Percentiles rank a stretch among this genome's conserved stretches.
Evolutionary conservation across 1,284 basidiomycete genomes (phyloP).

Genomic region (Boletus calvinii): DNA sequence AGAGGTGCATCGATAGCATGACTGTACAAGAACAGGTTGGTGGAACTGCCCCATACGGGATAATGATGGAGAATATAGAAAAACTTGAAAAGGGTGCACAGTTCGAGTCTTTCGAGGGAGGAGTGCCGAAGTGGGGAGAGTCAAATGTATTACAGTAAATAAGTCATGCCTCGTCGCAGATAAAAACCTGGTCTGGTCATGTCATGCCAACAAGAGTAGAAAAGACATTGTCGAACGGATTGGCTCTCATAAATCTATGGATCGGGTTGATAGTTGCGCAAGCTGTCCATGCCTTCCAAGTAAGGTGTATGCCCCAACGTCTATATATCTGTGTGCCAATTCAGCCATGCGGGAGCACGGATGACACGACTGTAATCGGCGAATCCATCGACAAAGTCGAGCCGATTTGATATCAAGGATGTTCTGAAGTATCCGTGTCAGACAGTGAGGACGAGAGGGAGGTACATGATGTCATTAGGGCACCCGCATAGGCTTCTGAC

Average conservation of each 20-base stretch:
- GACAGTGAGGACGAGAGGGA: slow-evolving; percentile 31
- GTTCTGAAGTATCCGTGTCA: slow-evolving; percentile 25
- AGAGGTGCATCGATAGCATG: slow-evolving; percentile 2
- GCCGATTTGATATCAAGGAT: slow-evolving; percentile 37
- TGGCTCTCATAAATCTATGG: slow-evolving; percentile 28
- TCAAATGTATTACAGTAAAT: slow-evolving; percentile 16
- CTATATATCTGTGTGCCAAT: slow-evolving; percentile 17
- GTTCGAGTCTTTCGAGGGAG: not conserved
- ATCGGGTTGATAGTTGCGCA: slow-evolving; percentile 13
- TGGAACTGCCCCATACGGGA: not conserved
- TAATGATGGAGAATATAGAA: not conserved
- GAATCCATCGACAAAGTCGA: slow-evolving; percentile 37
- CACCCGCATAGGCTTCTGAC: slow-evolving; percentile 14
- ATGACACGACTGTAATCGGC: slow-evolving; percentile 27
- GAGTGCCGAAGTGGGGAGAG: not conserved
- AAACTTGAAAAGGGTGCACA: not conserved
- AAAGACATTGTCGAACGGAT: slow-evolving; percentile 18
- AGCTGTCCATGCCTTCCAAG: slow-evolving; percentile 21
- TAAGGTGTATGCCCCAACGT: slow-evolving; percentile 18
- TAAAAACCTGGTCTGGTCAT: slow-evolving; percentile 7
- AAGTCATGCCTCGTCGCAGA: slow-evolving; percentile 4
- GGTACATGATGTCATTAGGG: slow-evolving; percentile 21
- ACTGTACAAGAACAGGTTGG: slow-evolving; percentile 3
- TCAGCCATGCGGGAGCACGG: slow-evolving; percentile 13
- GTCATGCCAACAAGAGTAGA: slow-evolving; percentile 16